Evolutionary conservation across 2,329 filamentous ascomycete genomes (phyloP).

Genomic region (Alternaria ethzedia): DNA sequence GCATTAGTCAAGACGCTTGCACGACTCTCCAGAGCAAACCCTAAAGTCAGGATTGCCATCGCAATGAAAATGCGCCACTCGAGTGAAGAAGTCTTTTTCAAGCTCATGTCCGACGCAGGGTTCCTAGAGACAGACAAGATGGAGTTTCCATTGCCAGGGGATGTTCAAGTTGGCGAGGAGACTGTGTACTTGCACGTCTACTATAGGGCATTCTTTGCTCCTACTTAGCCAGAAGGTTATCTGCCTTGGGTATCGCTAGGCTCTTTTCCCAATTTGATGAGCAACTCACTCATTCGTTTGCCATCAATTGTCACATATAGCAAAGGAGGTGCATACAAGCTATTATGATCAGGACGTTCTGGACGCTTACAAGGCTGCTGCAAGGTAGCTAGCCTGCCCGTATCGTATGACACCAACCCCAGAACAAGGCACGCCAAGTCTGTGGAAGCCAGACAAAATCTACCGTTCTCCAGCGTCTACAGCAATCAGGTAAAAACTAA

Average conservation of each 20-base stretch:
- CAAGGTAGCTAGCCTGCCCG: background rate
- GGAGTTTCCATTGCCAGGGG: slow-evolving; percentile 34
- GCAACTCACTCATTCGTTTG: background rate
- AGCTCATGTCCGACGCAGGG: slow-evolving; percentile 52
- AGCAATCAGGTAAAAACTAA: background rate
- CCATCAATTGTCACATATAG: background rate
- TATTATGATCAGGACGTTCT: background rate
- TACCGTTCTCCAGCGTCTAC: background rate
- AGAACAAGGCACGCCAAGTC: background rate
- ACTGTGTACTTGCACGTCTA: slow-evolving; percentile 33
- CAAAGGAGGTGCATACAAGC: background rate
- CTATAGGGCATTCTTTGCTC: background rate
- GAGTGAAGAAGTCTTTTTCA: slow-evolving; percentile 70
- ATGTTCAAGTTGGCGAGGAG: slow-evolving; percentile 34
- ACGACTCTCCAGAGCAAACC: slow-evolving; percentile 56
- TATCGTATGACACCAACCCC: background rate
- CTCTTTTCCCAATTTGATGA: background rate
- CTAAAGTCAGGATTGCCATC: slow-evolving; percentile 61
- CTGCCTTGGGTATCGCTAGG: background rate
- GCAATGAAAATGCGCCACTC: slow-evolving; percentile 72
- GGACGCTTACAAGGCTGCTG: background rate
- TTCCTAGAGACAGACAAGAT: slow-evolving; percentile 28
- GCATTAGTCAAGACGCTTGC: slow-evolving; percentile 65
- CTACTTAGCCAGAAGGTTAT: background rate
- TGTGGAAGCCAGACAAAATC: background rate